These are phyloP conservation scores for Pogostemon cablin DNA, from an alignment of 257 asterid genomes.

Conservation along the genomic window DNA sequence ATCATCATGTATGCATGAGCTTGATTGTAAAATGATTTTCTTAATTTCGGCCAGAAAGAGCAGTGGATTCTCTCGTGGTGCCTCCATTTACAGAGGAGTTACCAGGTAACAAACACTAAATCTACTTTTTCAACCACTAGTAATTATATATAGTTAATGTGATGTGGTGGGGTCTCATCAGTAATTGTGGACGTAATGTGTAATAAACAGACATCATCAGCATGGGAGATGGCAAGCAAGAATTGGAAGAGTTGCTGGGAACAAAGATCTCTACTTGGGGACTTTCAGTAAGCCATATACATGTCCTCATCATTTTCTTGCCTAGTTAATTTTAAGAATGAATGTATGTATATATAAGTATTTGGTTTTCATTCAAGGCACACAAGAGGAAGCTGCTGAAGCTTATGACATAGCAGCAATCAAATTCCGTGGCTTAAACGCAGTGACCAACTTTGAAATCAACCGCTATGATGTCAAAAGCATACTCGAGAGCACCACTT, in stretches of 20 bases:
- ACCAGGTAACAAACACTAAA: slow-evolving; percentile 57
- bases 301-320: neutral
- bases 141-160: too few species aligned
- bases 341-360: too few species aligned
- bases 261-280: slow-evolving; percentile 90
- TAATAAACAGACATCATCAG: slow-evolving; percentile 70
- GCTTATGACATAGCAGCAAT: slow-evolving; percentile 96
- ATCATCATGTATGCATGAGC: slow-evolving; percentile 11
- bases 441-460: slow-evolving; percentile 83
- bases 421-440: slow-evolving; percentile 77
- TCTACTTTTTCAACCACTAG: too few species aligned
- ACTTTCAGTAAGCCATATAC: slow-evolving; percentile 66
- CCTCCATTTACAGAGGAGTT: slow-evolving; percentile 89
- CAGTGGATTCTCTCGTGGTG: slow-evolving; percentile 95
- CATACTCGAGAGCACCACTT: slow-evolving; percentile 71
- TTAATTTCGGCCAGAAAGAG: slow-evolving; percentile 58
- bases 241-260: slow-evolving; percentile 94
- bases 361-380: slow-evolving; percentile 41
- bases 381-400: slow-evolving; percentile 96
- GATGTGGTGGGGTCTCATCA: too few species aligned
- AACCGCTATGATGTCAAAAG: slow-evolving; percentile 80
- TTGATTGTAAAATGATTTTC: neutral
- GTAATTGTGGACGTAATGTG: too few species aligned
- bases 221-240: slow-evolving; percentile 99
- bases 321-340: neutral